Evolutionary conservation across 148 eudicot genomes (phyloP), one percentile per base, ranked within the genome.

Genomic region (Gaultheria prostrata): DNA sequence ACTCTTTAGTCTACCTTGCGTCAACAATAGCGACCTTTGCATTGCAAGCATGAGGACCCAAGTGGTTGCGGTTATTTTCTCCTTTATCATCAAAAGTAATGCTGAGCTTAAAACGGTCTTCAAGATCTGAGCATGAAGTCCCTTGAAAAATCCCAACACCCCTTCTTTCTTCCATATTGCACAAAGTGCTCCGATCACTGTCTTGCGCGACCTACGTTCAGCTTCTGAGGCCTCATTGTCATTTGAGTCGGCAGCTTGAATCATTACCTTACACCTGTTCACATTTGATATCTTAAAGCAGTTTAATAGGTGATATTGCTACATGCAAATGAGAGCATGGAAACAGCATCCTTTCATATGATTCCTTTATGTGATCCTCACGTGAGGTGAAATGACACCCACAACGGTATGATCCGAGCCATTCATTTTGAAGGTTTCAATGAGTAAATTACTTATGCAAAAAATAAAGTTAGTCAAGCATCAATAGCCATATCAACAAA

Each of bases 41-140:
- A 82, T 33, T 54, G 91, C 89, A 79, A 87, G 89, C 80, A 89
- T 76, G 9, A 89, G 86, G 56, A 85, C 85, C 91, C 91, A 85
- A 77, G 89, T 84, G 6, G 88, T 78, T 2, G 91, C 85, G 3
- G 85, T 49, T 51, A 87, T 84, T 82, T 89, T 89, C 85, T 89
- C 91, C 79, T 89, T 89, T 45, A 89, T 89, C 91, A 89, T 89
- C 78, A 89, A 77, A 63, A 89, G 88, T 45, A 89, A 82, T 3
- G 91, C 91, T 0, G 91, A 89, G 88, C 91, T 89, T 70, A 89
- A 65, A 14, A 89, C 91, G 2, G 91, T 87, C 82, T 89, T 89
- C 85, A 89, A 80, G 77, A 89, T 89, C 86, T 89, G 91, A 70
- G 91, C 89, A 13, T 84, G 80, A 49, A 89, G 80, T 72, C 91